Percentiles rank a stretch among this genome's conserved stretches.
phyloP scores from a whole-genome alignment of 2,329 filamentous ascomycete species.

The Microdochium paspali region DNA sequence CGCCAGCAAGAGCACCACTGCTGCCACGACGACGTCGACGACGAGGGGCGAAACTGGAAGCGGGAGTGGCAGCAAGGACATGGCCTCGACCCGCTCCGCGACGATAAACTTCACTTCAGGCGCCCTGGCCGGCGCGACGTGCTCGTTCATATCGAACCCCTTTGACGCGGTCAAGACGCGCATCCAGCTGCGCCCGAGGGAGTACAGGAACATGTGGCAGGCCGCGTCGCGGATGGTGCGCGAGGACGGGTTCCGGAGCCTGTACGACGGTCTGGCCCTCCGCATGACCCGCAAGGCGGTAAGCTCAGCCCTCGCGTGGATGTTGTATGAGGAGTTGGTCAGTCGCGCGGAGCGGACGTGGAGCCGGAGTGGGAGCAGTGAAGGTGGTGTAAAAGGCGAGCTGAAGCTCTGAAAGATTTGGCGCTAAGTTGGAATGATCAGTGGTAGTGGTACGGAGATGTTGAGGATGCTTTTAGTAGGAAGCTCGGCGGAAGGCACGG shows the following conservation, averaged over 20 bases:
- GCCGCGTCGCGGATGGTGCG: constrained; percentile 68
- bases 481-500: too few species aligned
- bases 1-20: background rate
- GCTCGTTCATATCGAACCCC: constrained; percentile 86
- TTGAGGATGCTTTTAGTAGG: too few species aligned
- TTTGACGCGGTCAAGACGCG: constrained; percentile 96
- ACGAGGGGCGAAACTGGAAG: too few species aligned
- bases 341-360: constrained; percentile 47
- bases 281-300: constrained; percentile 86
- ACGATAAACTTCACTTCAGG: constrained; percentile 82
- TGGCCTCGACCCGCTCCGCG: constrained; percentile 38
- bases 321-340: constrained; percentile 89
- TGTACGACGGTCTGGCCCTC: constrained; percentile 80
- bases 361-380: constrained; percentile 7
- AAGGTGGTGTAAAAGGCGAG: constrained; percentile 13
- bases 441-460: too few species aligned
- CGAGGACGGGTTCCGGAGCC: constrained; percentile 69
- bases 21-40: background rate
- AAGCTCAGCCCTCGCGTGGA: constrained; percentile 95
- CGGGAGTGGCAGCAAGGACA: constrained; percentile 6
- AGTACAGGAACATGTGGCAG: constrained; percentile 75
- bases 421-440: too few species aligned
- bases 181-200: constrained; percentile 77
- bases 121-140: constrained; percentile 68
- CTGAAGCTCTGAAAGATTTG: constrained; percentile 4